Base-by-base conservation (phyloP, 129 eudicot species). In the Pittosporum tobira region DNA sequence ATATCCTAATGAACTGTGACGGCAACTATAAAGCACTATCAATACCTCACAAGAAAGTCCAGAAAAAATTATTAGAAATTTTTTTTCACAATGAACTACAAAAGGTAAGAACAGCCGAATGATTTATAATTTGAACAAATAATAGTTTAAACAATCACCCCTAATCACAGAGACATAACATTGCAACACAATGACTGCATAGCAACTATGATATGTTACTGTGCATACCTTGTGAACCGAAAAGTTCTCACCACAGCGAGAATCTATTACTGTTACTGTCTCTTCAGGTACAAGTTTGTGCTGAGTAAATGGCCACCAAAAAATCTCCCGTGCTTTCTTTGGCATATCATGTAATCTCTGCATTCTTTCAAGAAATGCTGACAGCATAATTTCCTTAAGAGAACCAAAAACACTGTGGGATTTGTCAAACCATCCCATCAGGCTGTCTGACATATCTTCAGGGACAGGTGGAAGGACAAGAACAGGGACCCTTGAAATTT, bases 261-360 rank as follows among this genome's bases (percentile, higher is more conserved):
- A 93, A 77, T 87, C 96, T 58, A 93, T 93, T 1, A 93, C 96
- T 13, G 96, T 93, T 67, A 93, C 75, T 27, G 73, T 87, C 50
- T 84, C 93, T 59, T 81, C 73, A 40, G 94, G 76, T 59, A 93
- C 94, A 71, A 93, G 80, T 69, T 87, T 81, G 77, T 93, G 99
- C 54, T 93, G 99, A 63, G 99, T 93, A 67, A 93, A 93, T 27
- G 99, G 96, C 96, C 99, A 93, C 99, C 99, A 93, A 57, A 93
- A 77, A 20, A 79, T 66, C 19, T 87, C 91, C 62, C 69, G 74
- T 14, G 96, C 94, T 64, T 73, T 87, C 72, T 79, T 77, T 66
- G 86, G 94, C 94, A 87, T 79, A 42, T 76, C 88, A 57, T 63
- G 78, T 53, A 87, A 59, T 81, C 94, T 79, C 64, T 81, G 48